Conservation (phyloP, 495 filamentous ascomycete species). For the Physcia stellaris region DNA sequence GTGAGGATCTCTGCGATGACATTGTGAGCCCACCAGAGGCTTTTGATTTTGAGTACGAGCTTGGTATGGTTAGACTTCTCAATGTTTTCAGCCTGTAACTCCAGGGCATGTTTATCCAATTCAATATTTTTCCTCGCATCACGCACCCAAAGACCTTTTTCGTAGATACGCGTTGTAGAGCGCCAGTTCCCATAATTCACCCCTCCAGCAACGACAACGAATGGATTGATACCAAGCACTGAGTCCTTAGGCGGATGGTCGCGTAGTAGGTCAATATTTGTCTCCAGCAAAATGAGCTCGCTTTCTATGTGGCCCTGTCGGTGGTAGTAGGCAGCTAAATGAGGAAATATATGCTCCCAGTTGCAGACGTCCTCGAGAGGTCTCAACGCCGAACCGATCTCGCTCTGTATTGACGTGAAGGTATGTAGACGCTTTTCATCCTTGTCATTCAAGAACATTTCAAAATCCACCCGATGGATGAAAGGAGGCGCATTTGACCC, state of each 20-base stretch:
- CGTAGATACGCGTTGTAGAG: conserved; percentile 33
- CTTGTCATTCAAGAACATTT: conserved; percentile 36
- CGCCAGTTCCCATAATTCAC: conserved; percentile 30
- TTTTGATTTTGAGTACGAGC: too few species aligned
- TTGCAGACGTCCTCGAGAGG: conserved; percentile 27
- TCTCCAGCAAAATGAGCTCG: conserved; percentile 37
- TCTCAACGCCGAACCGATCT: conserved; percentile 25
- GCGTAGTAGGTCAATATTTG: conserved; percentile 31
- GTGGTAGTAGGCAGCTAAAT: conserved; percentile 25
- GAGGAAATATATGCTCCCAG: conserved; percentile 35
- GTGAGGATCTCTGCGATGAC: not conserved
- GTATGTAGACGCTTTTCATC: conserved; percentile 31
- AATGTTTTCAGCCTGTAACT: too few species aligned
- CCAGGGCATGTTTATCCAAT: too few species aligned
- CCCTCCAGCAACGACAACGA: conserved; percentile 29
- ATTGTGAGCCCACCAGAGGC: not conserved
- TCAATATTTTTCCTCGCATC: not conserved
- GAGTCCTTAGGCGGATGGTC: conserved; percentile 30
- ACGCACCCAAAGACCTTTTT: conserved; percentile 5
- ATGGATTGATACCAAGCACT: conserved; percentile 29
- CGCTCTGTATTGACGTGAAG: conserved; percentile 34
- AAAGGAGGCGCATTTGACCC: conserved; percentile 24
- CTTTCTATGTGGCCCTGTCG: conserved; percentile 25
- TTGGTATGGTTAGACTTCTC: too few species aligned
- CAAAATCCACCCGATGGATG: conserved; percentile 28